Evolutionary conservation across 176 grass and related monocot species (phyloP).

Genomic region (Avena sativa): DNA sequence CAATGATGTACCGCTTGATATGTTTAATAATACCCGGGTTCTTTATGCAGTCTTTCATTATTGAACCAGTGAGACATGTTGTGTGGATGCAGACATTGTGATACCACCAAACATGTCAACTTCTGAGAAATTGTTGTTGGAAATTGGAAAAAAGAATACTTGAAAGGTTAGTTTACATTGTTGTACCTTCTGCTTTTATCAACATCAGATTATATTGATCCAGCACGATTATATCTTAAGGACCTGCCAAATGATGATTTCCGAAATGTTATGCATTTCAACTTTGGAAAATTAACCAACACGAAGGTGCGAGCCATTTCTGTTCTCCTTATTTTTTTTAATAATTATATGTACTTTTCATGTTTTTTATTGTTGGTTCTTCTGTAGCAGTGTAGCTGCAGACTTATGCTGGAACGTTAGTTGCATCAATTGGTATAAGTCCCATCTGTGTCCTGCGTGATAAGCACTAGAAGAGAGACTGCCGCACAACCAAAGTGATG

Average conservation of each 20-base stretch:
- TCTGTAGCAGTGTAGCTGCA: conserved; percentile 14
- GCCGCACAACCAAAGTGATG: neutral
- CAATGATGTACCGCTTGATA: neutral
- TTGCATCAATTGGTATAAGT: conserved; percentile 4
- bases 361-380: neutral
- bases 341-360: neutral
- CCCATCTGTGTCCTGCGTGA: neutral
- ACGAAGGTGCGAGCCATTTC: neutral
- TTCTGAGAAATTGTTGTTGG: neutral
- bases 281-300: conserved; percentile 11
- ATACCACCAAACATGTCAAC: conserved; percentile 1
- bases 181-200: conserved; percentile 14
- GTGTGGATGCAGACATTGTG: conserved; percentile 5
- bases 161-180: conserved; percentile 42
- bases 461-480: neutral
- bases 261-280: neutral
- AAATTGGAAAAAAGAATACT: neutral
- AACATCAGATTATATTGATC: neutral
- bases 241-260: conserved; percentile 18
- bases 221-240: neutral
- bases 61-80: conserved; percentile 44
- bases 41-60: conserved; percentile 56
- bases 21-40: conserved; percentile 25
- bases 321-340: neutral
- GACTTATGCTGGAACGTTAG: neutral